phyloP scores from a whole-genome alignment of 352 stramenopile species.

The Globisporangium abappressorium region DNA sequence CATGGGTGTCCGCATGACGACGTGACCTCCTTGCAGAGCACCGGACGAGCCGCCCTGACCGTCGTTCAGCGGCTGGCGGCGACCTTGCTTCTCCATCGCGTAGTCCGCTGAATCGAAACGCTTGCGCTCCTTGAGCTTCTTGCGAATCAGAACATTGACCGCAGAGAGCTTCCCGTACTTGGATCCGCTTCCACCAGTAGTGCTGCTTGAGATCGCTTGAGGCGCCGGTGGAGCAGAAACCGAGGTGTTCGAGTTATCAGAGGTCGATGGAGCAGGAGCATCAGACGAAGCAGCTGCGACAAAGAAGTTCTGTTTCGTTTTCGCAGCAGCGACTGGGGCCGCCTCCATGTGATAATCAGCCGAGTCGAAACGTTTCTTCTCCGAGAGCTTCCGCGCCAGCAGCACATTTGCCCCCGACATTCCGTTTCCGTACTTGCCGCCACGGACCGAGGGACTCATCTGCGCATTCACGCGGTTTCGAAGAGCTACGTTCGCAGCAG shows the following conservation, averaged over 20 bases:
- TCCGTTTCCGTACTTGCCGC: conserved; percentile 37
- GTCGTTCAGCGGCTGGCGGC: conserved; percentile 12
- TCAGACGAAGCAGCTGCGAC: neutral
- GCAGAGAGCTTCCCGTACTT: conserved; percentile 69
- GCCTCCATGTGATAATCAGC: conserved; percentile 32
- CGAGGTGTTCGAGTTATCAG: neutral
- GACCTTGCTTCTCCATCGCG: conserved; percentile 56
- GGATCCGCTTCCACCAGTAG: conserved; percentile 14
- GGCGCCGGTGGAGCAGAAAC: conserved; percentile 7
- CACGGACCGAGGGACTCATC: conserved; percentile 54
- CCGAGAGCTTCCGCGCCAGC: conserved; percentile 30
- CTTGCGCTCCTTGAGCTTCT: conserved; percentile 78
- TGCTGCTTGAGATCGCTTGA: neutral
- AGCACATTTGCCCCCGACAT: conserved; percentile 35
- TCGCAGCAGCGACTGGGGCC: neutral
- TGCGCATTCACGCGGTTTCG: conserved; percentile 29
- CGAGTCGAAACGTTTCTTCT: conserved; percentile 40
- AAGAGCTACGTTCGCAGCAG: conserved; percentile 25
- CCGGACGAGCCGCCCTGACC: conserved; percentile 22
- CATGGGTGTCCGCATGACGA: conserved; percentile 22
- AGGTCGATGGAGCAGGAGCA: neutral
- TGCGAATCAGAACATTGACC: conserved; percentile 72
- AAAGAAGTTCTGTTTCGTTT: conserved; percentile 3
- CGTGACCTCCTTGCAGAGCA: conserved; percentile 17
- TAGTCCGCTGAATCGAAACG: conserved; percentile 84